A percentile compares a stretch with the other conserved stretches of the same genome.
These are phyloP conservation scores for Arabidopsis suecica DNA, from an alignment of 345 rosid genomes.

Conservation along the genomic window DNA sequence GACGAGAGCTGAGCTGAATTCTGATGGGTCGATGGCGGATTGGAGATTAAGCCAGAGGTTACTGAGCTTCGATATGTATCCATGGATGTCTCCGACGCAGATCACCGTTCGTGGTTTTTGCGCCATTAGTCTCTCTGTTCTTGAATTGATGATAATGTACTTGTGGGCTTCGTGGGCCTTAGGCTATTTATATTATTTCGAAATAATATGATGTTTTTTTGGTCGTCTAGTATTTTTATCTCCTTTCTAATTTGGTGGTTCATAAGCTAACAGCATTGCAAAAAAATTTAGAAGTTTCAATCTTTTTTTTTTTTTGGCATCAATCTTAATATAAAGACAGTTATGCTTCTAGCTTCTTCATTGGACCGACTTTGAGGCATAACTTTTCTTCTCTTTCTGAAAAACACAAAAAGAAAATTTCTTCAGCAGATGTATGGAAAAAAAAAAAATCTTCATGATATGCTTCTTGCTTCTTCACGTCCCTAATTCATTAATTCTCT, in stretches of 20 bases:
- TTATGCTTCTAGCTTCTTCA: too few relatives aligned
- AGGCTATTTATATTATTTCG: background rate
- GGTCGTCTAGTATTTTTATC: background rate
- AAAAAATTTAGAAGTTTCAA: too few relatives aligned
- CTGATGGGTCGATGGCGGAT: slow-evolving; percentile 51
- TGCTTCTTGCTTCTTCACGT: too few relatives aligned
- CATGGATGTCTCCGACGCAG: slow-evolving; percentile 90
- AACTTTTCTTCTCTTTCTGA: too few relatives aligned
- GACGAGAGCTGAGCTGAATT: slow-evolving; percentile 65
- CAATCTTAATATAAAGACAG: background rate
- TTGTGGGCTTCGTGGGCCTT: background rate
- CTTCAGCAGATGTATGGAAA: too few relatives aligned
- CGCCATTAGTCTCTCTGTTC: slow-evolving; percentile 10
- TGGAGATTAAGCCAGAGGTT: slow-evolving; percentile 82
- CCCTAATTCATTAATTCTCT: background rate
- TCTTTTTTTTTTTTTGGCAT: too few relatives aligned
- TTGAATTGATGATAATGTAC: slow-evolving; percentile 8
- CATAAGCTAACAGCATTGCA: too few relatives aligned
- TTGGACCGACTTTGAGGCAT: too few relatives aligned
- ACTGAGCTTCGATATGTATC: slow-evolving; percentile 66
- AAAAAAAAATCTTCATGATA: too few relatives aligned
- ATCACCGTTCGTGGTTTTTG: slow-evolving; percentile 57
- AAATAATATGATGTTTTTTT: background rate
- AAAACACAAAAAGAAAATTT: too few relatives aligned
- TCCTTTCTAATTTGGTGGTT: too few relatives aligned